phyloP scores from a whole-genome alignment of 371 early-diverging fungal genomes.

The Coemansia sp. region DNA sequence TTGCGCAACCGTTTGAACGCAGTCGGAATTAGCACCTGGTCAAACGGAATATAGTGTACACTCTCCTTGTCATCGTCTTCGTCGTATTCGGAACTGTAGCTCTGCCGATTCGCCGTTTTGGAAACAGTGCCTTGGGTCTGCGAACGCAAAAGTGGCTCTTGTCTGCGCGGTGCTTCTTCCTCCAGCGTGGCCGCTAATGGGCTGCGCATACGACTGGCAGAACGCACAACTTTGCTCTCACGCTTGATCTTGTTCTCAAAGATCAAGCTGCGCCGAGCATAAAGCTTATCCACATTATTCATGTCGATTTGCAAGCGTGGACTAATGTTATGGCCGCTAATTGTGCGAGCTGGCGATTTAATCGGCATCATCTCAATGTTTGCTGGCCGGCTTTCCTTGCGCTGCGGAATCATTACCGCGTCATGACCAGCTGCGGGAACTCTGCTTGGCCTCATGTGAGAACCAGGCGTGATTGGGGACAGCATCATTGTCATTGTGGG shows the following conservation, averaged over 20 bases:
- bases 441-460: not conserved
- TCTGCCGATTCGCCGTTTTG: not conserved
- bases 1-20: slow-evolving; percentile 45
- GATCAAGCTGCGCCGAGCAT: slow-evolving; percentile 42
- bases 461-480: slow-evolving; percentile 13
- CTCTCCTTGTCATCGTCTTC: slow-evolving; percentile 16
- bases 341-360: slow-evolving; percentile 16
- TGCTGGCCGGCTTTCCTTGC: not conserved
- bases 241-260: slow-evolving; percentile 38
- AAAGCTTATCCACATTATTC: slow-evolving; percentile 44
- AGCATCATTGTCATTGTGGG: slow-evolving; percentile 5
- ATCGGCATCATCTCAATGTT: not conserved
- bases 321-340: slow-evolving; percentile 34
- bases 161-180: not conserved
- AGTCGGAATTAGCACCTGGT: slow-evolving; percentile 49
- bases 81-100: slow-evolving; percentile 4
- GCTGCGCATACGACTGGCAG: not conserved
- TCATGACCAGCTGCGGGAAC: not conserved
- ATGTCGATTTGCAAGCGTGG: slow-evolving; percentile 42
- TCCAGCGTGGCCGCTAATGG: not conserved
- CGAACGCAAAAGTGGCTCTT: not conserved
- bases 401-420: not conserved
- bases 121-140: not conserved
- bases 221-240: slow-evolving; percentile 1
- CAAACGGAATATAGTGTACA: slow-evolving; percentile 44